Evolutionary conservation across 352 stramenopile genomes (phyloP).

Genomic region (Globisporangium spinosum): DNA sequence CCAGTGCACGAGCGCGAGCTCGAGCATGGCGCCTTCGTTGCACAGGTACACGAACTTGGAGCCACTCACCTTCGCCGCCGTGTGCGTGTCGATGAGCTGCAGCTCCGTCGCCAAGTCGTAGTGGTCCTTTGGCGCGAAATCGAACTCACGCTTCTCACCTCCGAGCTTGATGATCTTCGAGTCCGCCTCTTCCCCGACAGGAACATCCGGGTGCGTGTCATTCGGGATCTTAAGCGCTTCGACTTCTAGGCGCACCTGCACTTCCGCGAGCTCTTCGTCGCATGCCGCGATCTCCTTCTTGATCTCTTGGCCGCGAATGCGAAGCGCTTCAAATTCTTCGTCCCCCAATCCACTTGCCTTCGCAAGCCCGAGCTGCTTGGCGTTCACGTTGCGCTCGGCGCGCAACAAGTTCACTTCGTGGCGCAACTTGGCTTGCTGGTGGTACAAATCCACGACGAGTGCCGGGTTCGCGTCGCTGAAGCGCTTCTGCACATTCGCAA

Average conservation of each 20-base stretch:
- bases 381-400: slow-evolving; percentile 60
- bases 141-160: slow-evolving; percentile 52
- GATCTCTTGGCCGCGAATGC: slow-evolving; percentile 43
- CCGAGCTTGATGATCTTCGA: slow-evolving; percentile 51
- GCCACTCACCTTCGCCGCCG: slow-evolving; percentile 58
- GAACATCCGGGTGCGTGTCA: slow-evolving; percentile 67
- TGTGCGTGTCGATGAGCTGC: slow-evolving; percentile 72
- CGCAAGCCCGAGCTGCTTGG: slow-evolving; percentile 53
- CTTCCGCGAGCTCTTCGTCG: slow-evolving; percentile 35
- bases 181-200: slow-evolving; percentile 52
- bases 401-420: slow-evolving; percentile 56
- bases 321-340: slow-evolving; percentile 38
- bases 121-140: slow-evolving; percentile 65
- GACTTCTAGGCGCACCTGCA: slow-evolving; percentile 50
- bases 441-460: slow-evolving; percentile 64
- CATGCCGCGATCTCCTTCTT: slow-evolving; percentile 47
- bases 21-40: slow-evolving; percentile 86
- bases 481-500: slow-evolving; percentile 62
- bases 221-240: slow-evolving; percentile 79
- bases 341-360: slow-evolving; percentile 34
- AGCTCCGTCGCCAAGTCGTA: slow-evolving; percentile 65
- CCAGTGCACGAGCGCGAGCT: slow-evolving; percentile 83
- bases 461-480: slow-evolving; percentile 61
- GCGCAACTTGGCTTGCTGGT: slow-evolving; percentile 47
- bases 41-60: slow-evolving; percentile 86